These are phyloP conservation scores for Thraustotheca clavata DNA, from an alignment of 352 stramenopile species.

Conservation along the genomic window DNA sequence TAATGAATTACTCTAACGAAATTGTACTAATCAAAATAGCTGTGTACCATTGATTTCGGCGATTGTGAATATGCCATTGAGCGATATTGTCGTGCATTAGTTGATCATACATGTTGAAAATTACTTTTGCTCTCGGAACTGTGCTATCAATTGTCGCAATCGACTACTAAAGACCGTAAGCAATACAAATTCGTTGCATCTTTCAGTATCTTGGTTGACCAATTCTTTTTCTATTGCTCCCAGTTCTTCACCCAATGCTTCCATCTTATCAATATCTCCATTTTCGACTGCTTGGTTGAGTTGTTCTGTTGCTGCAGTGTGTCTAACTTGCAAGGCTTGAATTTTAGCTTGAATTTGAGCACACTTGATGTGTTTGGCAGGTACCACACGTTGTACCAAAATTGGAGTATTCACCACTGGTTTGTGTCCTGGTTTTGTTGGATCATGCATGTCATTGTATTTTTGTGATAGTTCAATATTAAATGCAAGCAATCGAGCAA, in stretches of 20 bases:
- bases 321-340: background rate
- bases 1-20: constrained; percentile 19
- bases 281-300: background rate
- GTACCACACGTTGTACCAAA: constrained; percentile 8
- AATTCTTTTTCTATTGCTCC: background rate
- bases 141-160: background rate
- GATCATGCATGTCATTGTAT: constrained; percentile 3
- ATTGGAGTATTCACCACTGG: background rate
- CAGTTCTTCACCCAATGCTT: background rate
- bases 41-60: constrained; percentile 72
- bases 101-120: background rate
- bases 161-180: constrained; percentile 8
- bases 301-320: background rate
- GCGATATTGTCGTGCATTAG: constrained; percentile 27
- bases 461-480: background rate
- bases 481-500: constrained; percentile 8
- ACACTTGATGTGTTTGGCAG: constrained; percentile 2
- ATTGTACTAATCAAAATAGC: constrained; percentile 24
- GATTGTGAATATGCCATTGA: constrained; percentile 75
- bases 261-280: background rate
- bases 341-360: constrained; percentile 13
- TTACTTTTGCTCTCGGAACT: background rate
- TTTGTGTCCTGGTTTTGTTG: constrained; percentile 10
- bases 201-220: background rate
- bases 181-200: constrained; percentile 2